Evolutionary conservation across 78 protist species (phyloP).

Genomic region (Polysphondylium violaceum): DNA sequence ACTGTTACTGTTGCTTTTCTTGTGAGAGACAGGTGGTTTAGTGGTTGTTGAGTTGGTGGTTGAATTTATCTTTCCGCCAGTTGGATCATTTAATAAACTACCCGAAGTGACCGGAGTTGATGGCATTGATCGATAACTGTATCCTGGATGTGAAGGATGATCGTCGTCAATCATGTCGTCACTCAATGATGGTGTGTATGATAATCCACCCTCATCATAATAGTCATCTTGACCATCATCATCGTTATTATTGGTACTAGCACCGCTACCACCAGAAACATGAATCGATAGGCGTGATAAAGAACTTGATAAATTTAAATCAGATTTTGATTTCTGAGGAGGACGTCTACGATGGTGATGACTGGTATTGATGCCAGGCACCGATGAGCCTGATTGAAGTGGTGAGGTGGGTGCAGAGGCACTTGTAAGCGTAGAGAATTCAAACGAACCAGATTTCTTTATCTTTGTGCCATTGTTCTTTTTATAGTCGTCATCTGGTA

Average conservation of each 20-base stretch:
- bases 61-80: background rate
- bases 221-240: no score
- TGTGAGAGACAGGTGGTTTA: constrained; percentile 10
- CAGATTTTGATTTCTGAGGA: constrained; percentile 70
- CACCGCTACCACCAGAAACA: constrained; percentile 12
- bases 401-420: constrained; percentile 74
- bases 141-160: no score
- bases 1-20: constrained; percentile 18
- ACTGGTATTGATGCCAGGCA: background rate
- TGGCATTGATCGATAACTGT: no score
- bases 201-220: no score
- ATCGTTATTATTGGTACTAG: background rate
- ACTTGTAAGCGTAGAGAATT: constrained; percentile 48
- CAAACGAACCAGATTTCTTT: constrained; percentile 60
- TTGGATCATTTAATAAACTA: no score
- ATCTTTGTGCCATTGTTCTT: constrained; percentile 50
- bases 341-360: constrained; percentile 8
- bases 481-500: constrained; percentile 4
- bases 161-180: no score
- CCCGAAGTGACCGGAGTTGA: no score
- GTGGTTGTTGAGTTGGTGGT: constrained; percentile 10
- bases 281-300: background rate
- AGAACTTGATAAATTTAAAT: constrained; percentile 28
- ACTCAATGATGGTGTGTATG: no score
- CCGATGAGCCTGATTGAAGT: constrained; percentile 18